Evolutionary conservation across 768 basidiomycete species (phyloP).

Genomic region (Boletus rufocinnamomeus): DNA sequence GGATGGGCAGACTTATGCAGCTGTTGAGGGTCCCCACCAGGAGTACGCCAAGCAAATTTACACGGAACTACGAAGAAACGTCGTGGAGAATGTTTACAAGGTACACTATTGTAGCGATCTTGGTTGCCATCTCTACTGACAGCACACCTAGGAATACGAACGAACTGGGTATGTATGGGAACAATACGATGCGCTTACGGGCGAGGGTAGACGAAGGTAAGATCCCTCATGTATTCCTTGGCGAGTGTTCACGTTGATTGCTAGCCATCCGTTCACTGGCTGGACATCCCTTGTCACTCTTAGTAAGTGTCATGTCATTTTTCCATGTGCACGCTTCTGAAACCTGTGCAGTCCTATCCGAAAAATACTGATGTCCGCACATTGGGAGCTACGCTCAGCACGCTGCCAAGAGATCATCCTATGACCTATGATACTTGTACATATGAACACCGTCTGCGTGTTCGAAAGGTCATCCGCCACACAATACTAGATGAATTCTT

Average conservation of each 20-base stretch:
- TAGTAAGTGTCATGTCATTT: constrained; percentile 58
- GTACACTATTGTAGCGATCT: constrained; percentile 33
- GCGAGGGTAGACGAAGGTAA: constrained; percentile 86
- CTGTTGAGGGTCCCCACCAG: constrained; percentile 79
- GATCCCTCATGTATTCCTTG: constrained; percentile 18
- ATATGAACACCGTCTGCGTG: background rate
- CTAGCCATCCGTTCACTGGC: constrained; percentile 93
- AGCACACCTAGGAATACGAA: constrained; percentile 70
- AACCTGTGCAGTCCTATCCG: constrained; percentile 55
- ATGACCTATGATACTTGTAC: background rate
- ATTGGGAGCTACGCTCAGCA: background rate
- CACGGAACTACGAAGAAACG: constrained; percentile 71
- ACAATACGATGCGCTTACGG: constrained; percentile 86
- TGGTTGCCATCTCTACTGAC: constrained; percentile 9
- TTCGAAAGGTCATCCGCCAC: background rate
- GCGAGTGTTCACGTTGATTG: constrained; percentile 9
- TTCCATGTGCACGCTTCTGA: constrained; percentile 7
- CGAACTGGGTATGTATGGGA: constrained; percentile 97
- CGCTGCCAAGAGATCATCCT: background rate
- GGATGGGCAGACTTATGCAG: constrained; percentile 66
- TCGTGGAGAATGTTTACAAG: constrained; percentile 82
- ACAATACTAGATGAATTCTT: background rate
- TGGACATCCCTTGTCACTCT: constrained; percentile 91
- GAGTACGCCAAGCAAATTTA: constrained; percentile 77
- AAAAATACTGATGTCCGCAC: constrained; percentile 53